phyloP scores from a whole-genome alignment of 2,329 filamentous ascomycete species.

The Sporothrix pallida region DNA sequence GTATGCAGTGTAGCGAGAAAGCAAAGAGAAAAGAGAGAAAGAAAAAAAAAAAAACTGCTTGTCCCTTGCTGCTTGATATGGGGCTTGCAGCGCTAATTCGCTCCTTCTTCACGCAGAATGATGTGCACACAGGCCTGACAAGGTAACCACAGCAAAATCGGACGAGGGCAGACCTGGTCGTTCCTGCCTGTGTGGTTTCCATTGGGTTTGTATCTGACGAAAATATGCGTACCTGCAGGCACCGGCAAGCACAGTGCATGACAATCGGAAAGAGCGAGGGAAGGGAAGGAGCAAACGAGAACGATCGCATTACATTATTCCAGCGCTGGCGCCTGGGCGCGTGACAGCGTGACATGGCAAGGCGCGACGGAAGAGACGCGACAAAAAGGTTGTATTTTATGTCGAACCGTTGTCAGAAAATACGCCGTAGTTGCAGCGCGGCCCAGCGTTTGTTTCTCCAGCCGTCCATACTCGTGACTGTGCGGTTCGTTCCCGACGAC shows the following conservation, averaged over 20 bases:
- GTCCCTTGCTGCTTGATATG: not conserved
- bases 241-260: conserved; percentile 15
- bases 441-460: not conserved
- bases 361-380: not conserved
- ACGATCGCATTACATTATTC: not conserved
- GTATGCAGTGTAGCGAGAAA: conserved; percentile 21
- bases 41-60: too few relatives aligned
- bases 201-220: not conserved
- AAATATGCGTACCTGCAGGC: not conserved
- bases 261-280: conserved; percentile 18
- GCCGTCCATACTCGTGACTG: not conserved
- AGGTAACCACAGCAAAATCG: not conserved
- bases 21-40: too few relatives aligned
- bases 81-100: conserved; percentile 1
- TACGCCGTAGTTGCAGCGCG: not conserved
- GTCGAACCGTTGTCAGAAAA: not conserved
- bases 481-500: conserved; percentile 12
- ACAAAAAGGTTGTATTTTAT: not conserved
- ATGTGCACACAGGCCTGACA: not conserved
- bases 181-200: not conserved
- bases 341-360: not conserved
- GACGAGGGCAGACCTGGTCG: conserved; percentile 19
- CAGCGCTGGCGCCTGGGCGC: not conserved
- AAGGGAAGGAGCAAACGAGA: conserved; percentile 6
- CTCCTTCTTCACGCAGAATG: conserved; percentile 4